Percentiles rank a stretch among this genome's conserved stretches.
Conservation (phyloP, 495 filamentous ascomycete species). For the Penicillium silybi region DNA sequence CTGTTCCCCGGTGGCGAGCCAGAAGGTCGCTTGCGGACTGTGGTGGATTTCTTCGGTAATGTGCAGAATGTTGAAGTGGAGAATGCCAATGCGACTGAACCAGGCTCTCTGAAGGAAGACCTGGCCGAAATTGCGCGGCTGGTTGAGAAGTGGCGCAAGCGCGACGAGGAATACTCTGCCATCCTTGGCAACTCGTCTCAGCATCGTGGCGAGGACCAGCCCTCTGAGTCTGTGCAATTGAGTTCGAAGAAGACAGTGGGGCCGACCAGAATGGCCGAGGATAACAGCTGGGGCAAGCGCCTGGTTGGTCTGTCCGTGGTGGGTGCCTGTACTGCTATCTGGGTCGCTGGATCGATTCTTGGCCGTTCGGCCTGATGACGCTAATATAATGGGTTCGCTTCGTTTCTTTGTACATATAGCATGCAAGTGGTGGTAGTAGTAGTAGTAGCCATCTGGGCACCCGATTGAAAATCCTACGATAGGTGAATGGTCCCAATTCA, state of each 20-base stretch:
- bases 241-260: slow-evolving; percentile 36
- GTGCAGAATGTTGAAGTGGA: slow-evolving; percentile 95
- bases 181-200: slow-evolving; percentile 32
- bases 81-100: slow-evolving; percentile 47
- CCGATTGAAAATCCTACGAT: too few species aligned
- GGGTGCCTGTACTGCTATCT: slow-evolving; percentile 62
- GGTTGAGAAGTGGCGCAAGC: slow-evolving; percentile 44
- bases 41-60: slow-evolving; percentile 98
- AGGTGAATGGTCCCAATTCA: too few species aligned
- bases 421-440: background rate
- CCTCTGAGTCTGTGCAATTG: slow-evolving; percentile 22
- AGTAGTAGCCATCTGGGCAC: too few species aligned
- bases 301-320: slow-evolving; percentile 60
- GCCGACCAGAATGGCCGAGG: slow-evolving; percentile 62
- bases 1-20: slow-evolving; percentile 77
- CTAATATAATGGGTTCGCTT: background rate
- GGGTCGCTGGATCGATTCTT: slow-evolving; percentile 56
- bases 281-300: slow-evolving; percentile 68
- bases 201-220: slow-evolving; percentile 19
- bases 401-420: slow-evolving; percentile 4
- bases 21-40: slow-evolving; percentile 66
- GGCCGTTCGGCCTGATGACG: slow-evolving; percentile 10
- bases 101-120: slow-evolving; percentile 66
- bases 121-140: slow-evolving; percentile 62
- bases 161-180: slow-evolving; percentile 32